phyloP scores from a whole-genome alignment of 768 basidiomycete species.

The Pulveroboletus ravenelii region DNA sequence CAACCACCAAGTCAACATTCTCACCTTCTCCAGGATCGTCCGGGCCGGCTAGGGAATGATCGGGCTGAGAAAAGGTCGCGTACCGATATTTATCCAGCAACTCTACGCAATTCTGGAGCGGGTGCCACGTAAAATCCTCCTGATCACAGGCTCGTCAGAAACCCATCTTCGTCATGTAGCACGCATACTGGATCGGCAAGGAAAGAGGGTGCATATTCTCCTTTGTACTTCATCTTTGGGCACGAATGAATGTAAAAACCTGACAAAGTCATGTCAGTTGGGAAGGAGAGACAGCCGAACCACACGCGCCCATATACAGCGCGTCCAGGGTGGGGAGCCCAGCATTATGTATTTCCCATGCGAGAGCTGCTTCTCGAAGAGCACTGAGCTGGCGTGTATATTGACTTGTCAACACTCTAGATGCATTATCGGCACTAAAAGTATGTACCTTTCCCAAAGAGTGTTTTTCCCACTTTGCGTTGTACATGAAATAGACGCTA shows the following conservation, averaged over 20 bases:
- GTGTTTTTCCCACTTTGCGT: slow-evolving; percentile 59
- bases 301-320: slow-evolving; percentile 78
- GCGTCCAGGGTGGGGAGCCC: slow-evolving; percentile 60
- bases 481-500: slow-evolving; percentile 87
- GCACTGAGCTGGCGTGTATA: slow-evolving; percentile 64
- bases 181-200: slow-evolving; percentile 74
- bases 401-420: not conserved
- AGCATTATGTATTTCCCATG: slow-evolving; percentile 65
- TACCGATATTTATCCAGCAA: slow-evolving; percentile 67
- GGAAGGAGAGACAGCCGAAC: not conserved
- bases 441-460: slow-evolving; percentile 70
- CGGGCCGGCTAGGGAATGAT: slow-evolving; percentile 42
- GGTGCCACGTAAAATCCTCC: slow-evolving; percentile 79
- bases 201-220: slow-evolving; percentile 85
- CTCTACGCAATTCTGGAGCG: slow-evolving; percentile 52
- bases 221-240: slow-evolving; percentile 95
- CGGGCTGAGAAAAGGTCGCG: slow-evolving; percentile 63
- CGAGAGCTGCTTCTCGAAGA: slow-evolving; percentile 73
- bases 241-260: slow-evolving; percentile 93
- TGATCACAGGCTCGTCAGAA: slow-evolving; percentile 27
- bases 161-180: not conserved
- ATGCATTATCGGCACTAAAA: not conserved
- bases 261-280: slow-evolving; percentile 26
- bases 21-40: slow-evolving; percentile 28
- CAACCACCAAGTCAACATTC: not conserved